Evolutionary conservation across 2,329 filamentous ascomycete genomes (phyloP).

Genomic region (Hymenoscyphus linearis): DNA sequence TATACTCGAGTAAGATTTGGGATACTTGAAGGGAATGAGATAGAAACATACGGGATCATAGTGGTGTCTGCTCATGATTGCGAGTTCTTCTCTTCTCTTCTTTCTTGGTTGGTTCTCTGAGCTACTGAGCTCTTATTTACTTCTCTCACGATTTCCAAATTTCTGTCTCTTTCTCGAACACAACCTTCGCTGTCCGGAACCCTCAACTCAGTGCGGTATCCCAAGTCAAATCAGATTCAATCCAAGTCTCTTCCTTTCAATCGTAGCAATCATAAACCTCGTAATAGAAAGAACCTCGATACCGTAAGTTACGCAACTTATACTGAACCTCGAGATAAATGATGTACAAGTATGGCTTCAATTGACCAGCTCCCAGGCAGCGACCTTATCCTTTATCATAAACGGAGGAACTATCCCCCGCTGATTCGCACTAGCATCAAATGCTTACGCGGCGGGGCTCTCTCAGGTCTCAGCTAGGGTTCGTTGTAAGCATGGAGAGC

Average conservation of each 20-base stretch:
- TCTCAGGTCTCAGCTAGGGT: background rate
- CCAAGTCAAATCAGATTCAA: no score
- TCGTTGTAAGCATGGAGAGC: background rate
- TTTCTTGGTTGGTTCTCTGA: background rate
- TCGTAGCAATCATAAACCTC: no score
- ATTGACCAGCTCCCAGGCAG: background rate
- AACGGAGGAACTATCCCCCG: background rate
- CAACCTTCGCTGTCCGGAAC: background rate
- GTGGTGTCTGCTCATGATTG: slow-evolving; percentile 23
- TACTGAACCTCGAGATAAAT: background rate
- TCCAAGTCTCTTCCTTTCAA: no score
- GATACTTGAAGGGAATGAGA: background rate
- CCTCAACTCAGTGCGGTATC: background rate
- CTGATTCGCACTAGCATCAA: background rate
- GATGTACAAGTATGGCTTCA: background rate
- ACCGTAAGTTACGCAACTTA: background rate
- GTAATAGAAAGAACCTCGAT: no score
- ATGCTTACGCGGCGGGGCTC: background rate
- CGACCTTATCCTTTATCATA: background rate
- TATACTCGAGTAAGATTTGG: background rate
- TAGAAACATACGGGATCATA: slow-evolving; percentile 24
- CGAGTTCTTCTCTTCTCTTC: background rate
- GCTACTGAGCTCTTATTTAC: background rate
- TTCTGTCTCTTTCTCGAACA: background rate
- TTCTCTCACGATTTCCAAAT: background rate